A percentile compares a stretch with the other conserved stretches of the same genome.
These are phyloP conservation scores for Bipolaris zeicola DNA, from an alignment of 2,329 filamentous ascomycete genomes.

Conservation along the genomic window DNA sequence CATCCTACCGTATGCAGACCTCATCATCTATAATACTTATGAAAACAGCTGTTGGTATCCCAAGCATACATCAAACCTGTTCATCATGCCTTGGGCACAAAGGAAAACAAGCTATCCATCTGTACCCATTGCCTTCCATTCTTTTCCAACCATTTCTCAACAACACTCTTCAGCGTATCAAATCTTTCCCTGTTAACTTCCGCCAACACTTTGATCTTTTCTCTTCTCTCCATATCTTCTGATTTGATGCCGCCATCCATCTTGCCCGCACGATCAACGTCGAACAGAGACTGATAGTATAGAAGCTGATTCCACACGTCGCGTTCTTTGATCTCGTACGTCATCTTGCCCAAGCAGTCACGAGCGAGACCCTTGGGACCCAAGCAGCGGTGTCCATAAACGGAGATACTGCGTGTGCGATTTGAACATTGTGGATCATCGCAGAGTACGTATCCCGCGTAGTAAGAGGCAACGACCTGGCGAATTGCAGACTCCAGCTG, in stretches of 20 bases:
- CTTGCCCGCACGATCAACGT: slow-evolving; percentile 78
- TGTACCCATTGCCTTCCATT: slow-evolving; percentile 91
- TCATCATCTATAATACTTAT: background rate
- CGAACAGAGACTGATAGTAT: slow-evolving; percentile 84
- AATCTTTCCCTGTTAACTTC: slow-evolving; percentile 85
- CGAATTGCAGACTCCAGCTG: slow-evolving; percentile 88
- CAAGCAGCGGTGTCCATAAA: slow-evolving; percentile 88
- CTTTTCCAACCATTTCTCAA: slow-evolving; percentile 84
- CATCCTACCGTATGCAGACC: background rate
- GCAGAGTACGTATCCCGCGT: slow-evolving; percentile 89
- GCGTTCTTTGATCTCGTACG: slow-evolving; percentile 85
- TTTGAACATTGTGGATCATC: slow-evolving; percentile 86
- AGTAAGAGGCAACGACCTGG: slow-evolving; percentile 79
- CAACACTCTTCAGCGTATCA: slow-evolving; percentile 72
- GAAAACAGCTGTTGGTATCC: background rate
- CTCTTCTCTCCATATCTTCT: slow-evolving; percentile 55
- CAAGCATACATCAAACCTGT: background rate
- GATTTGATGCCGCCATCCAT: slow-evolving; percentile 60
- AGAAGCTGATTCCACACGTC: slow-evolving; percentile 93
- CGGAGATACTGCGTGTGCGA: slow-evolving; percentile 87
- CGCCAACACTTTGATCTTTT: slow-evolving; percentile 68
- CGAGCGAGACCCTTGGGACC: slow-evolving; percentile 83
- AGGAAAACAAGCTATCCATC: slow-evolving; percentile 85
- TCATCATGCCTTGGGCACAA: slow-evolving; percentile 50
- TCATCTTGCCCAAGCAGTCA: slow-evolving; percentile 86